A percentile compares a stretch with the other conserved stretches of the same genome.
These are phyloP conservation scores for Arctium minus DNA, from an alignment of 129 eudicot genomes.

Conservation along the genomic window DNA sequence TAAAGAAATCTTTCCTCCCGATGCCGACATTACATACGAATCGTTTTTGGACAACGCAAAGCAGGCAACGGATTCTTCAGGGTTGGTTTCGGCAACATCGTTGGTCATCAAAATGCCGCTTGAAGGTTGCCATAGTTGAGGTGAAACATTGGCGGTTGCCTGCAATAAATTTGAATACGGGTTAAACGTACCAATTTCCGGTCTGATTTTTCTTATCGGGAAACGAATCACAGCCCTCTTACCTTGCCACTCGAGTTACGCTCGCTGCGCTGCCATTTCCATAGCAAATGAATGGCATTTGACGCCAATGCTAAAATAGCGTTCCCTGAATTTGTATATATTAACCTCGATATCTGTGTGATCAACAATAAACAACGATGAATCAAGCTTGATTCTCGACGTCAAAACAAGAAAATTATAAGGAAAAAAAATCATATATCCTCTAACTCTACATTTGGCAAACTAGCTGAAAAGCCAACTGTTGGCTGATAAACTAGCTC, in stretches of 20 bases:
- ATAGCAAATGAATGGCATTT: conserved; percentile 54
- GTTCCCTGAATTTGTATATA: conserved; percentile 50
- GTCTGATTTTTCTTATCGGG: background rate
- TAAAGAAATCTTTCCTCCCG: conserved; percentile 50
- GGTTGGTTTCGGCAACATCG: conserved; percentile 23
- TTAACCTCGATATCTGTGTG: conserved; percentile 49
- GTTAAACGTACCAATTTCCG: background rate
- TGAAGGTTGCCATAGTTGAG: conserved; percentile 55
- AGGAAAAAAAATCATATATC: background rate
- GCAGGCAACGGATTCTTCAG: conserved; percentile 33
- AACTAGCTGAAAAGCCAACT: background rate
- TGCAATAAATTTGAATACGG: conserved; percentile 14
- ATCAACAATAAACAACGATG: conserved; percentile 1
- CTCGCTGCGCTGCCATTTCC: conserved; percentile 54
- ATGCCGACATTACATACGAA: conserved; percentile 54
- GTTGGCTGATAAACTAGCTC: no score
- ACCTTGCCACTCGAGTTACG: conserved; percentile 38
- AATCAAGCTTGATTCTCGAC: conserved; percentile 3
- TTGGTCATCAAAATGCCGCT: conserved; percentile 49
- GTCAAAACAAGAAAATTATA: conserved; percentile 11
- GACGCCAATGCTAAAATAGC: conserved; percentile 52
- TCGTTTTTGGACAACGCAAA: conserved; percentile 67
- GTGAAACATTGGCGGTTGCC: conserved; percentile 44
- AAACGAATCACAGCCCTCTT: background rate
- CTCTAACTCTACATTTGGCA: background rate